Conservation (phyloP, 345 rosid species). For the Gossypium raimondii region DNA sequence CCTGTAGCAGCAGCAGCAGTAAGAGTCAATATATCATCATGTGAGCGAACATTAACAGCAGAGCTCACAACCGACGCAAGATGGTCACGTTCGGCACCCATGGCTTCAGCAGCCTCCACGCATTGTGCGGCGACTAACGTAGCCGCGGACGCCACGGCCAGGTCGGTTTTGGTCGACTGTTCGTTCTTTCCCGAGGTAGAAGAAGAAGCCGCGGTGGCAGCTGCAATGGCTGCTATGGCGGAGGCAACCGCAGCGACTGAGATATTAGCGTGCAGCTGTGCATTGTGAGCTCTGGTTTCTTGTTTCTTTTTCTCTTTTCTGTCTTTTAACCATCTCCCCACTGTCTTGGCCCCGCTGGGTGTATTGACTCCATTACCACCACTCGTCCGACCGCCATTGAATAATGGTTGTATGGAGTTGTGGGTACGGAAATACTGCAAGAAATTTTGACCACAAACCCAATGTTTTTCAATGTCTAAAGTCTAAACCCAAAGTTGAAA, state of each 20-base stretch:
- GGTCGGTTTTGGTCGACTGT: conserved; percentile 59
- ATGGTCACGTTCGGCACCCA: conserved; percentile 89
- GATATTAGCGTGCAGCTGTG: conserved; percentile 82
- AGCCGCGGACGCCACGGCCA: conserved; percentile 91
- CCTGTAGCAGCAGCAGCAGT: conserved; percentile 98
- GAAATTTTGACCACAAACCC: neutral
- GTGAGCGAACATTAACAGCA: conserved; percentile 82
- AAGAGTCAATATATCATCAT: conserved; percentile 76
- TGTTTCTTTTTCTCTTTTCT: conserved; percentile 92
- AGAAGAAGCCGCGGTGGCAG: conserved; percentile 57
- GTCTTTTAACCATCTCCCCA: conserved; percentile 94
- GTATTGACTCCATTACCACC: conserved; percentile 45
- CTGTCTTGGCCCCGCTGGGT: conserved; percentile 73
- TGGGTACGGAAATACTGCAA: conserved; percentile 81
- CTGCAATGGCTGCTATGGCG: conserved; percentile 79
- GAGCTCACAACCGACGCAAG: conserved; percentile 83
- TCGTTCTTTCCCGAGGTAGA: conserved; percentile 53
- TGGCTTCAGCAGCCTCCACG: conserved; percentile 82
- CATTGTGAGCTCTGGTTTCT: conserved; percentile 78
- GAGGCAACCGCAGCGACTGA: conserved; percentile 94
- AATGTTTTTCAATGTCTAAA: neutral
- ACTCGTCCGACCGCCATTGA: conserved; percentile 52
- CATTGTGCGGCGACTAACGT: conserved; percentile 95
- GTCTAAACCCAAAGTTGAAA: neutral
- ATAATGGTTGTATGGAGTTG: conserved; percentile 70